phyloP scores from a whole-genome alignment of 192 early-diverging fungal genomes.

The Thamnidium elegans region DNA sequence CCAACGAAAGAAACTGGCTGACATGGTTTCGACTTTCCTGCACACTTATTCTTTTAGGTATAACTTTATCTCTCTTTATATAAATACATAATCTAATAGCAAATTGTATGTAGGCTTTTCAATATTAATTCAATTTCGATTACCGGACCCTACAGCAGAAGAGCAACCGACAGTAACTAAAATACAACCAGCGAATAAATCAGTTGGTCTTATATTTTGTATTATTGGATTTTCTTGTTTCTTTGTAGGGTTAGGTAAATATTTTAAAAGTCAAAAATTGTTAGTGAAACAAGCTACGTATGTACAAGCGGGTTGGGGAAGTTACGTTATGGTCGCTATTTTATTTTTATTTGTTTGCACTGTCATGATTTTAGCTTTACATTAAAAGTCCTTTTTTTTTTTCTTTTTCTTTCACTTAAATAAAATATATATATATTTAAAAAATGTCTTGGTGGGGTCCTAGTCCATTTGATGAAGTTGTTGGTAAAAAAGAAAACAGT shows the following conservation, averaged over 20 bases:
- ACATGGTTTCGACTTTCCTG: slow-evolving; percentile 28
- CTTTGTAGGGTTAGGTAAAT: slow-evolving; percentile 22
- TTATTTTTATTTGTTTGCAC: slow-evolving; percentile 24
- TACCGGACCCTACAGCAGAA: slow-evolving; percentile 9
- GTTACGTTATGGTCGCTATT: slow-evolving; percentile 19
- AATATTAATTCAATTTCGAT: slow-evolving; percentile 27
- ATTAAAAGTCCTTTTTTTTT: not conserved
- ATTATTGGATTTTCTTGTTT: slow-evolving; percentile 25
- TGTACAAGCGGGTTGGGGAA: slow-evolving; percentile 35
- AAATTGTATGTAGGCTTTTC: slow-evolving; percentile 26
- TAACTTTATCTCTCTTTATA: not conserved
- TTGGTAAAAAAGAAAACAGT: slow-evolving; percentile 21
- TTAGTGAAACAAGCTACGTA: slow-evolving; percentile 13
- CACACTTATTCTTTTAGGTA: slow-evolving; percentile 36
- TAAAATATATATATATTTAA: not conserved
- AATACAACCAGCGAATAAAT: not conserved
- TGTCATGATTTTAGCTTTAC: slow-evolving; percentile 27
- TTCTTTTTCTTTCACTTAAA: slow-evolving; percentile 9
- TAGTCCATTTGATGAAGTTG: slow-evolving; percentile 32
- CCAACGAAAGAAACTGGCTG: slow-evolving; percentile 36
- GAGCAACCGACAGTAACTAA: not conserved
- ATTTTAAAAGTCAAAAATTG: slow-evolving; percentile 23
- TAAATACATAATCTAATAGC: too few relatives aligned
- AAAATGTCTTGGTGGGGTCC: slow-evolving; percentile 29
- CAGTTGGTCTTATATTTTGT: slow-evolving; percentile 29